phyloP scores from a whole-genome alignment of 768 basidiomycete genomes.

The Hygrophorus pudorinus region DNA sequence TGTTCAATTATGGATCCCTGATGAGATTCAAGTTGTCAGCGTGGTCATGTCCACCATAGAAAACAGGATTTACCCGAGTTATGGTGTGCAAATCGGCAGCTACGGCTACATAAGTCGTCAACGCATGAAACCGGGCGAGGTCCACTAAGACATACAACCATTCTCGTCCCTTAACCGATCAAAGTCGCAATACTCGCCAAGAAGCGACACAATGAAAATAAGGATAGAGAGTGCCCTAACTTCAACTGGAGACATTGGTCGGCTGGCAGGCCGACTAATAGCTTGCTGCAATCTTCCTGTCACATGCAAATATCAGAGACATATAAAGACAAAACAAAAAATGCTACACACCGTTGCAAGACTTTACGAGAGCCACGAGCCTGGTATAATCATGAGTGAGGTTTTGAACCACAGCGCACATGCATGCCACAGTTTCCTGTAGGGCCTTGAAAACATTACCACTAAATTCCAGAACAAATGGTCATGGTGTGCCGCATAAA shows the following conservation, averaged over 20 bases:
- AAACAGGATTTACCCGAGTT: slow-evolving; percentile 31
- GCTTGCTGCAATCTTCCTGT: slow-evolving; percentile 56
- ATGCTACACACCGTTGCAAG: slow-evolving; percentile 60
- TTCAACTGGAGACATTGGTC: slow-evolving; percentile 37
- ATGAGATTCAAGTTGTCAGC: background rate
- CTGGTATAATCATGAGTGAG: slow-evolving; percentile 81
- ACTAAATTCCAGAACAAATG: slow-evolving; percentile 1
- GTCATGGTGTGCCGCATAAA: background rate
- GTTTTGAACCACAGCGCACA: slow-evolving; percentile 76
- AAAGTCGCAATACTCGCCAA: slow-evolving; percentile 86
- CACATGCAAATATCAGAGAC: background rate
- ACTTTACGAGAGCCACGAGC: slow-evolving; percentile 72
- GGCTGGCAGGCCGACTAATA: slow-evolving; percentile 31
- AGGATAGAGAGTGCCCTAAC: slow-evolving; percentile 53
- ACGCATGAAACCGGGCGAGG: background rate
- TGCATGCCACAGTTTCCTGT: slow-evolving; percentile 88
- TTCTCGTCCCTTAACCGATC: slow-evolving; percentile 61
- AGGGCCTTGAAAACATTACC: slow-evolving; percentile 42
- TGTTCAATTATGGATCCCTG: slow-evolving; percentile 75
- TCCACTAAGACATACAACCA: slow-evolving; percentile 33
- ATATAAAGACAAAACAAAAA: background rate
- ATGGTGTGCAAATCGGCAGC: slow-evolving; percentile 48
- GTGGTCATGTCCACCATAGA: background rate
- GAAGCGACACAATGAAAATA: slow-evolving; percentile 74
- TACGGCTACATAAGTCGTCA: slow-evolving; percentile 30